Evolutionary conservation across 768 basidiomycete genomes (phyloP).

Genomic region (Guyanaporus albipodus): DNA sequence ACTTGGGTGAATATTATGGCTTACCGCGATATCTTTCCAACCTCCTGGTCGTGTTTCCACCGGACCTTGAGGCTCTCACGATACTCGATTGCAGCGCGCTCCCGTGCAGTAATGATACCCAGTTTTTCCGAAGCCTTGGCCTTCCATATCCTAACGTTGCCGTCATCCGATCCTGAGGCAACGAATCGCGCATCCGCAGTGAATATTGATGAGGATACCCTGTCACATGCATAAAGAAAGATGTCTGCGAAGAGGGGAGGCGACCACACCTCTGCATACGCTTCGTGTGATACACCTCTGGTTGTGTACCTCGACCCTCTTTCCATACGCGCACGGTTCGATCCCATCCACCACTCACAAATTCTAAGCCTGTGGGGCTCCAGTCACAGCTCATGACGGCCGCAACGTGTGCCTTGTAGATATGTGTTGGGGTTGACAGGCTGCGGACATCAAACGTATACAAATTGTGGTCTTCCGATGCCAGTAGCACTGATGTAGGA

Average conservation of each 20-base stretch:
- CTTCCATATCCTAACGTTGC: slow-evolving; percentile 95
- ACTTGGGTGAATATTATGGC: no score
- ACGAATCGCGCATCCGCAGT: slow-evolving; percentile 91
- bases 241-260: background rate
- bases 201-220: slow-evolving; percentile 85
- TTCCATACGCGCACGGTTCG: slow-evolving; percentile 92
- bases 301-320: slow-evolving; percentile 71
- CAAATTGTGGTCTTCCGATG: slow-evolving; percentile 98
- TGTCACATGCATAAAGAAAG: slow-evolving; percentile 24
- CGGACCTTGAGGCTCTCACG: slow-evolving; percentile 80
- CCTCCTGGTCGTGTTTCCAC: slow-evolving; percentile 83
- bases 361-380: slow-evolving; percentile 93
- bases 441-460: slow-evolving; percentile 97
- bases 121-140: slow-evolving; percentile 88
- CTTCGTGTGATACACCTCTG: slow-evolving; percentile 96
- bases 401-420: slow-evolving; percentile 96
- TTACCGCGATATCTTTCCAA: slow-evolving; percentile 77
- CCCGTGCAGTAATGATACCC: slow-evolving; percentile 85
- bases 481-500: slow-evolving; percentile 86
- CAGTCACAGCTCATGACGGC: slow-evolving; percentile 97
- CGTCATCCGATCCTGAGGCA: slow-evolving; percentile 88
- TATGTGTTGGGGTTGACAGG: slow-evolving; percentile 75
- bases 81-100: slow-evolving; percentile 91
- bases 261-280: slow-evolving; percentile 87
- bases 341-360: slow-evolving; percentile 97